Evolutionary conservation across 768 basidiomycete genomes (phyloP).

Genomic region (Russula compacta): DNA sequence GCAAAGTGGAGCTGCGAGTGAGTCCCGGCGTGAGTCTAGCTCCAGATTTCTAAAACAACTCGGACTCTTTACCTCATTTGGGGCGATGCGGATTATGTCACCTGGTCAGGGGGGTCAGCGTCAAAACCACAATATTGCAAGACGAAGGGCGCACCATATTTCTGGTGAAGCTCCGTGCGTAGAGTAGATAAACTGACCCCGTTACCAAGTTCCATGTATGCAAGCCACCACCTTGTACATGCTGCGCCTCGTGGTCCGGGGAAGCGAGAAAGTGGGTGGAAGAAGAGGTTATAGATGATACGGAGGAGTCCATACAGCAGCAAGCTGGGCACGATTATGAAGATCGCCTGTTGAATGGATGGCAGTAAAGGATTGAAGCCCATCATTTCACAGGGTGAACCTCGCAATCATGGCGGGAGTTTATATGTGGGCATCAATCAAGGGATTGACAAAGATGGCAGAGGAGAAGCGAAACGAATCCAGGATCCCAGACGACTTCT

Average conservation of each 20-base stretch:
- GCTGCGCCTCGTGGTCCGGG: constrained; percentile 9
- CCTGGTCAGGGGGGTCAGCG: neutral
- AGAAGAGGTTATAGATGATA: constrained; percentile 1
- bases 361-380: neutral
- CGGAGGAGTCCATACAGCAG: neutral
- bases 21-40: no score
- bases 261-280: constrained; percentile 10
- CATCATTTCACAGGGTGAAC: neutral
- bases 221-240: constrained; percentile 10
- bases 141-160: neutral
- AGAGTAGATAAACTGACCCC: constrained; percentile 1
- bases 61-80: constrained; percentile 4
- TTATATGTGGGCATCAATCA: neutral
- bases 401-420: neutral
- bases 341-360: neutral
- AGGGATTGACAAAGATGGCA: no score
- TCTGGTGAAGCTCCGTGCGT: neutral
- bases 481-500: no score
- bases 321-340: neutral
- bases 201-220: constrained; percentile 5
- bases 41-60: neutral
- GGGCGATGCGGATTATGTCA: constrained; percentile 11
- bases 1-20: constrained; percentile 6
- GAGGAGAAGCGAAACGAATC: no score
- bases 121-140: neutral